Evolutionary conservation across 2,329 filamentous ascomycete species (phyloP), one percentile per base, ranked within the genome.

Genomic region (Arthroderma sp.): DNA sequence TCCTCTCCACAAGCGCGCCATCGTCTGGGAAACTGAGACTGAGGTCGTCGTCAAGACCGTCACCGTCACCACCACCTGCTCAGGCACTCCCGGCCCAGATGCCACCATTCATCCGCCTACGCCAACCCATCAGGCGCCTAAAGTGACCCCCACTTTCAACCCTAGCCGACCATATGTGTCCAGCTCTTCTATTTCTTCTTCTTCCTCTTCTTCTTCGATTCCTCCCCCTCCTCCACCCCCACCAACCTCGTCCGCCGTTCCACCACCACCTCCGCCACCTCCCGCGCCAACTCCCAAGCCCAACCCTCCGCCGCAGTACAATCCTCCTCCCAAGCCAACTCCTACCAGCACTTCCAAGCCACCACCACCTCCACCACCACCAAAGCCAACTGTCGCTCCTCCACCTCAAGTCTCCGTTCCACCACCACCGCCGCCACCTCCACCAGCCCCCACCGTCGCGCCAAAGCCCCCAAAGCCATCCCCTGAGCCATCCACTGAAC

Each of bases 81-180:
- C 62, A 44, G 78, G 76, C 53, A 68, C 68, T 22, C 68, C 74
- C 27, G 48, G 44, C 42, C 68, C 75, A 29, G 60, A 68, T 43
- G 62, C 65, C 47, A 69, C 70, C 10, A 66, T 63, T 38, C 53
- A 55, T 40, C 62, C 61, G 29, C 59, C 61, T n/a, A 36, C 29
- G 31, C 29, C 30, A 32, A 6, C 7, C 34, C 5, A 33, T 8
- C 54, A 52, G 32, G 56, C 58, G 15, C 51, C 58, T 34, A 53
- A 56, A 9, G 49, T 71, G 5, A 69, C 66, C 11, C 64, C 66
- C 32, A 57, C 62, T 37, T 66, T 73, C 9, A 69, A 70, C 36
- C 64, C 70, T 2, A 79, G 79, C n/a, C 66, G 31, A 28, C 8
- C 38, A 28, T 11, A 72, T 39, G 6, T 29, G 36, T 29, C 27